These are phyloP conservation scores for Clonostachys chloroleuca DNA, from an alignment of 2,329 filamentous ascomycete species.

Conservation along the genomic window DNA sequence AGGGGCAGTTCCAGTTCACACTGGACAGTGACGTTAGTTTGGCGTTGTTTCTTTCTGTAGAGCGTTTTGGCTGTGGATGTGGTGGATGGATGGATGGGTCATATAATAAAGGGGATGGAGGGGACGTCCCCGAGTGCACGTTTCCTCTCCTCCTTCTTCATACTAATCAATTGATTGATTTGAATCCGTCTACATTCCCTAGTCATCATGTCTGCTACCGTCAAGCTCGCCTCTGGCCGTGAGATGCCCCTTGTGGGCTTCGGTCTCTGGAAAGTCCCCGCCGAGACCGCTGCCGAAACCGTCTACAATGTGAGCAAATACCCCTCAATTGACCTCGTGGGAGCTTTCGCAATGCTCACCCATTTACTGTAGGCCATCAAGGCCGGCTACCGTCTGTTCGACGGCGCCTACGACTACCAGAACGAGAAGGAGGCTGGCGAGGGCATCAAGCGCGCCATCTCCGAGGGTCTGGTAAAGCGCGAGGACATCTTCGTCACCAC, in stretches of 20 bases:
- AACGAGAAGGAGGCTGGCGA: conserved; percentile 64
- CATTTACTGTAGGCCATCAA: conserved; percentile 34
- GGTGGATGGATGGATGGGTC: too few species aligned
- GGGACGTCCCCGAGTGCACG: too few species aligned
- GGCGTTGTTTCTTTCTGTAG: too few species aligned
- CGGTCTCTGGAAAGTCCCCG: conserved; percentile 66
- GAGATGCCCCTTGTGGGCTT: conserved; percentile 59
- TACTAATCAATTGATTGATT: background rate
- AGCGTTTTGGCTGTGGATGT: too few species aligned
- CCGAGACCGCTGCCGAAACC: conserved; percentile 35
- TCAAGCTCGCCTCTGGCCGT: conserved; percentile 40
- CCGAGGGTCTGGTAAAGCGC: conserved; percentile 57
- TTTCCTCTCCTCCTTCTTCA: too few species aligned
- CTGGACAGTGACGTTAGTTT: too few species aligned
- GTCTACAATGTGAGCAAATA: conserved; percentile 48
- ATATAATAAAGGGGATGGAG: too few species aligned
- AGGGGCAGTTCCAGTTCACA: too few species aligned
- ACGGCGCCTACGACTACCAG: conserved; percentile 52
- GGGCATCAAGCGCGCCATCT: conserved; percentile 53
- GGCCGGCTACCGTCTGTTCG: conserved; percentile 46
- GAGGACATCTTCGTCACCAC: conserved; percentile 85
- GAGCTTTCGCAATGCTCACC: background rate
- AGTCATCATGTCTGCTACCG: conserved; percentile 19
- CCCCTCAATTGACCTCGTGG: too few species aligned
- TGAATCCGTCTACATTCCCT: background rate